Conservation (phyloP, 106 monocot species). For the Agapanthus africanus region DNA sequence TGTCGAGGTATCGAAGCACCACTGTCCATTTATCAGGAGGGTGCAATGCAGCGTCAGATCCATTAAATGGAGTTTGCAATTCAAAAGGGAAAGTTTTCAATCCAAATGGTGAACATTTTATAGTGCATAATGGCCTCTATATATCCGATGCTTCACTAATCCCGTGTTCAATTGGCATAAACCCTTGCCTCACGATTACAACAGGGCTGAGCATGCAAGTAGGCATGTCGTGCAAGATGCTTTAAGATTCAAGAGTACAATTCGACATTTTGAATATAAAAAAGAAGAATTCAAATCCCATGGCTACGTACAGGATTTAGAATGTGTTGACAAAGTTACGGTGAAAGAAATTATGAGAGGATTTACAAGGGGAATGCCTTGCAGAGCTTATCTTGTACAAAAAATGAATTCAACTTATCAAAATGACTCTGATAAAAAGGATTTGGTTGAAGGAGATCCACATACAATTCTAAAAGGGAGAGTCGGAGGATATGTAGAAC, state of each 20-base stretch:
- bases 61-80: conserved; percentile 25
- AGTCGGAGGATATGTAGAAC: conserved; percentile 22
- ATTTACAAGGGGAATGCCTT: too few relatives aligned
- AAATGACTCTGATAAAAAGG: background rate
- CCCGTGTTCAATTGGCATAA: conserved; percentile 34
- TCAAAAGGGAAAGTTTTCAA: conserved; percentile 20
- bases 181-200: conserved; percentile 29
- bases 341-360: too few relatives aligned
- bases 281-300: background rate
- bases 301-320: background rate
- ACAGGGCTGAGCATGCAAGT: conserved; percentile 19
- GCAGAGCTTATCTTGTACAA: too few relatives aligned
- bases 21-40: conserved; percentile 38
- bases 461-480: conserved; percentile 23
- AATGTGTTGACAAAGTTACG: background rate
- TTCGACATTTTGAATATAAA: background rate
- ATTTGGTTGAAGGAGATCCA: background rate
- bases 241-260: conserved; percentile 14
- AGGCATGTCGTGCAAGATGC: conserved; percentile 18
- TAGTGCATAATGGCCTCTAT: conserved; percentile 29
- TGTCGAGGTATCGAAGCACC: conserved; percentile 33
- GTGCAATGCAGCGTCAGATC: conserved; percentile 27
- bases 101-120: background rate
- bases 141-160: conserved; percentile 35
- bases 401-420: background rate